phyloP scores from a whole-genome alignment of 2,329 filamentous ascomycete genomes.

The Fusarium drepaniforme region DNA sequence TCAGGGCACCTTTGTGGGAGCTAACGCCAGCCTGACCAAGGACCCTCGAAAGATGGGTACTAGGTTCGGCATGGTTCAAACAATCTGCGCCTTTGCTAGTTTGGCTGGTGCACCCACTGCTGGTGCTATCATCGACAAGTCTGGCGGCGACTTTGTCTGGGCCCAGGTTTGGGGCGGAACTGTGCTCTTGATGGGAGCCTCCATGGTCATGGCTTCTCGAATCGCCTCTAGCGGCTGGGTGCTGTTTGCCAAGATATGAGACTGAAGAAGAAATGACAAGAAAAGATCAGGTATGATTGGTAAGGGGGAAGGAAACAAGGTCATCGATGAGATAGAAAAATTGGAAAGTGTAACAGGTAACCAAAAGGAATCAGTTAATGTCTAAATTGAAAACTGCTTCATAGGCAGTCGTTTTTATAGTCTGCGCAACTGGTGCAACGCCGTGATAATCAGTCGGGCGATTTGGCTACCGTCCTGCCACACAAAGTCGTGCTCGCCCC shows the following conservation, averaged over 20 bases:
- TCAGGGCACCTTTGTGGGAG: slow-evolving; percentile 50
- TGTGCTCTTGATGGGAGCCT: slow-evolving; percentile 52
- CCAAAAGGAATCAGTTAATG: slow-evolving; percentile 27
- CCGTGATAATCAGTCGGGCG: slow-evolving; percentile 58
- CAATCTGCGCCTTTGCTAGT: slow-evolving; percentile 55
- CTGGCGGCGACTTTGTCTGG: slow-evolving; percentile 50
- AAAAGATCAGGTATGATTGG: not conserved
- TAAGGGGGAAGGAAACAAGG: not conserved
- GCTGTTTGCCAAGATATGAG: slow-evolving; percentile 51
- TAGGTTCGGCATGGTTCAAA: slow-evolving; percentile 58
- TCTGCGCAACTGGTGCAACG: slow-evolving; percentile 37
- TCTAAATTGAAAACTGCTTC: slow-evolving; percentile 15
- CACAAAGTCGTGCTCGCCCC: slow-evolving; percentile 72
- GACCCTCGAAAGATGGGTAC: slow-evolving; percentile 57
- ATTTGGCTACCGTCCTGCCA: slow-evolving; percentile 72
- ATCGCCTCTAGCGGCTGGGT: slow-evolving; percentile 52
- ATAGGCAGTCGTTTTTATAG: not conserved
- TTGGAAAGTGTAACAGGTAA: not conserved
- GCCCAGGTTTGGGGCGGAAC: slow-evolving; percentile 62
- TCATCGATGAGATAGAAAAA: not conserved
- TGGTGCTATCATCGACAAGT: slow-evolving; percentile 46
- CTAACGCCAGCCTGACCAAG: slow-evolving; percentile 54
- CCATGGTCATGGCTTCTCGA: slow-evolving; percentile 49
- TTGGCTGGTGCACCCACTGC: slow-evolving; percentile 56
- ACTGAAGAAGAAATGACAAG: not conserved